Evolutionary conservation across 768 basidiomycete species (phyloP), one percentile per base, ranked within the genome.

Genomic region (Hebeloma cylindrosporum): DNA sequence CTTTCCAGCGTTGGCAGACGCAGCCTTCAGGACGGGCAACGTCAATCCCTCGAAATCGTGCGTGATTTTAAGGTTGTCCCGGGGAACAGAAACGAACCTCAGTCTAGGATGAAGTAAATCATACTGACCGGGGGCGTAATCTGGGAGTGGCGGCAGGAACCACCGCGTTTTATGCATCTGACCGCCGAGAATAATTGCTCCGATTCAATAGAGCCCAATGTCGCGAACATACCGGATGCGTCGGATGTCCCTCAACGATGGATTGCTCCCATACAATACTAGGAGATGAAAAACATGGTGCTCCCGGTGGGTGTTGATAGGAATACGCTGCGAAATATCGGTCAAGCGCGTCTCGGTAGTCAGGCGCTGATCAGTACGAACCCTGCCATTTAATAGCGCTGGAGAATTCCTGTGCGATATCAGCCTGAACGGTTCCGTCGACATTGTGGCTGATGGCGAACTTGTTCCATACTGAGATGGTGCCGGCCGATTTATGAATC

Each of bases 241-340:
- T 80, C 3, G 78, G 78, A 54, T 82, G 80, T 0, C 79, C 78
- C 57, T 80, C 78, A 14, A 79, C 74, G 21, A 80, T 78, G 2
- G 78, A 79, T 53, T 80, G 77, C 47, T 82, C 78, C 80, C 80
- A 82, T 26, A 67, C 72, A 9, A 82, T 73, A 43, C 78, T 79
- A 1, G 74, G 57, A 17, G 73, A 75, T 3, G 58, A 46, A 29
- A 79, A 73, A 4, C 63, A 54, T 1, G 80, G 77, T 3, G 71
- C 66, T 22, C 43, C 48, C 1, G 74, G 75, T 10, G 77, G 78
- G 35, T 76, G 55, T 36, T 75, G 70, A 41, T 75, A 81, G 2
- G 78, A 73, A 57, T 75, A 63, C 20, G 64, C 71, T 77, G 36
- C 9, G 6, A 48, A 17, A 14, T 25, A 31, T 33, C 23, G 34